Base-by-base conservation (phyloP, 371 early-diverging fungal species). In the Haplosporangium sp. region DNA sequence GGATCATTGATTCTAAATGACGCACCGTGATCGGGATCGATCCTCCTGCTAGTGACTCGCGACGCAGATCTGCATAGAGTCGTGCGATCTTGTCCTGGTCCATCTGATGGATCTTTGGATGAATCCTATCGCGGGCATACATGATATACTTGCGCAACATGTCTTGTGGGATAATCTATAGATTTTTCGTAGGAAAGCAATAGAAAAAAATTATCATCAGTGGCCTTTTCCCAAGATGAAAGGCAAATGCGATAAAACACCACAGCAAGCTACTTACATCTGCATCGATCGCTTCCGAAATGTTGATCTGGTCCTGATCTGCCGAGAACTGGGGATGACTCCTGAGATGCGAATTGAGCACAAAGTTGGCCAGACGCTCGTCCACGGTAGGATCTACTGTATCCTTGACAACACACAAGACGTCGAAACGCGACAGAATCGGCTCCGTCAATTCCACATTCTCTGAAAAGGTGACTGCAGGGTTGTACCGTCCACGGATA, bases 381-480 rank as follows among this genome's bases (percentile, higher is more conserved):
- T 99, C 99, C 54, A 86, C 84, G 11, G 92, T 89, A 2, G 95
- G 92, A 74, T 99, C 96, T 14, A 95, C 93, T 13, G 83, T 87
- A 82, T 99, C 99, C 79, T 95, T 92, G 42, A 99, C 96, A 6
- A 99, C 98, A 81, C 99, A 99, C 1, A 99, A 89, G n/a, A 99
- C 91, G 85, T 99, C 99, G 82, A 99, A 99, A 83, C 99, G 95
- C 37, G 99, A 98, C 73, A 99, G 82, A 69, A 99, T 99, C 20
- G 99, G 99, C 76, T 99, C 99, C 1, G 96, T 96, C 61, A 99
- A 87, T 74, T 99, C 97, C n/a, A 99, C 99, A 83, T 99, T 99
- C 82, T 98, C 95, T 46, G 94, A 90, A 70, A 99, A 97, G 1
- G 98, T 93, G 21, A 98, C 87, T 20, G 95, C 88, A n/a, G 97